Conservation (phyloP, 2,329 filamentous ascomycete genomes). For the Exserohilum turcica region DNA sequence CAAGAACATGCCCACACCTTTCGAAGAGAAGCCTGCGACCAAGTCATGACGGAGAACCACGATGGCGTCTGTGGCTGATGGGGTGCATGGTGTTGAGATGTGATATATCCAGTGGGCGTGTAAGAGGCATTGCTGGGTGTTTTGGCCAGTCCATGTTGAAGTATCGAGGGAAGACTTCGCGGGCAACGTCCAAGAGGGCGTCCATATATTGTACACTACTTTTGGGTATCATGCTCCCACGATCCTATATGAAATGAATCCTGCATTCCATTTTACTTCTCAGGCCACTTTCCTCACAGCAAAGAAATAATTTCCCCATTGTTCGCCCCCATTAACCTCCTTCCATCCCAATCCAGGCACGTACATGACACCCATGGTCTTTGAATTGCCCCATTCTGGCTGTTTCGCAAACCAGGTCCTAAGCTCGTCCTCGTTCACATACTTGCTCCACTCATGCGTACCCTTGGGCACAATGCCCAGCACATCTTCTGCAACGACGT, state of each 20-base stretch:
- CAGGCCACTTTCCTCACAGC: constrained; percentile 65
- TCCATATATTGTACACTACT: constrained; percentile 14
- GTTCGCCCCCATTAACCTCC: constrained; percentile 78
- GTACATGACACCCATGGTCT: constrained; percentile 83
- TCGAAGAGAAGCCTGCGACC: constrained; percentile 29
- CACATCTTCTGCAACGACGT: constrained; percentile 87
- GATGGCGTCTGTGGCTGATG: too few relatives aligned
- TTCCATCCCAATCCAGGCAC: constrained; percentile 90
- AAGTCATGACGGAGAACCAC: constrained; percentile 10
- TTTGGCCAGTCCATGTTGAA: background rate
- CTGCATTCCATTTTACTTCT: background rate
- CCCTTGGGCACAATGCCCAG: constrained; percentile 85
- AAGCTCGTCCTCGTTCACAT: constrained; percentile 85
- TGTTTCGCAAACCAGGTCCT: constrained; percentile 53
- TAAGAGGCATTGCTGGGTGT: constrained; percentile 4
- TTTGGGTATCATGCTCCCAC: constrained; percentile 12
- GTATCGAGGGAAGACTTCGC: background rate
- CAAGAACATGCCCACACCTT: constrained; percentile 32
- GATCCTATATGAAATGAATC: background rate
- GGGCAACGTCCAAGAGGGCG: background rate
- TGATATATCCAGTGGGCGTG: background rate
- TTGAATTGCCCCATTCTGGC: constrained; percentile 53
- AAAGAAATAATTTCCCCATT: constrained; percentile 95
- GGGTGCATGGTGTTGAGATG: background rate
- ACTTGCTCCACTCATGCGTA: constrained; percentile 96